Conservation (phyloP, 345 rosid genomes). For the Eucalyptus victrix region DNA sequence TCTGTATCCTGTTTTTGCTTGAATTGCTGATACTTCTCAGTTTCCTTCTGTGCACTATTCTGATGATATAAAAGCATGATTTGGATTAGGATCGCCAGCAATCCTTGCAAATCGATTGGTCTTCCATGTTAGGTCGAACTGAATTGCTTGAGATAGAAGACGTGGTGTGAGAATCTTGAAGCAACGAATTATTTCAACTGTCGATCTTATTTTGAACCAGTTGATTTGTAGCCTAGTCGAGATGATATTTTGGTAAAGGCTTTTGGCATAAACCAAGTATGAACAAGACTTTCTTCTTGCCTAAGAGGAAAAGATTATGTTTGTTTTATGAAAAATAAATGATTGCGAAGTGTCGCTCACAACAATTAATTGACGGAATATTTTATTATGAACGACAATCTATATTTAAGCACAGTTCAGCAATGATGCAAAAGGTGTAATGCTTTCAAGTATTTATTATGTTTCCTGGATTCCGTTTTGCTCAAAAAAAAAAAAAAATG, state of each 20-base stretch:
- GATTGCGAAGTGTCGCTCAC: not conserved
- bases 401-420: not conserved
- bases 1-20: not conserved
- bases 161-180: not conserved
- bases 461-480: not conserved
- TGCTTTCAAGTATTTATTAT: not conserved
- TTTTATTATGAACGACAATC: not conserved
- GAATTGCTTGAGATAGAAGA: not conserved
- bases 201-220: not conserved
- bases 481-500: not conserved
- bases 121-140: not conserved
- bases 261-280: not conserved
- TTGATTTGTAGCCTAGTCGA: not conserved
- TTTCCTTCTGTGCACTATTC: not conserved
- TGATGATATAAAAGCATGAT: not conserved
- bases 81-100: not conserved
- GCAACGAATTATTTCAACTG: not conserved
- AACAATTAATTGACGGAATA: not conserved
- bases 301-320: not conserved
- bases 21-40: not conserved
- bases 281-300: not conserved
- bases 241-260: not conserved
- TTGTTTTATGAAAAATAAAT: not conserved
- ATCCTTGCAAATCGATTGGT: not conserved
- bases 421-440: not conserved